Percentiles rank a stretch among this genome's conserved stretches.
phyloP scores from a whole-genome alignment of 495 filamentous ascomycete genomes.

The Talaromyces trachyspermus region DNA sequence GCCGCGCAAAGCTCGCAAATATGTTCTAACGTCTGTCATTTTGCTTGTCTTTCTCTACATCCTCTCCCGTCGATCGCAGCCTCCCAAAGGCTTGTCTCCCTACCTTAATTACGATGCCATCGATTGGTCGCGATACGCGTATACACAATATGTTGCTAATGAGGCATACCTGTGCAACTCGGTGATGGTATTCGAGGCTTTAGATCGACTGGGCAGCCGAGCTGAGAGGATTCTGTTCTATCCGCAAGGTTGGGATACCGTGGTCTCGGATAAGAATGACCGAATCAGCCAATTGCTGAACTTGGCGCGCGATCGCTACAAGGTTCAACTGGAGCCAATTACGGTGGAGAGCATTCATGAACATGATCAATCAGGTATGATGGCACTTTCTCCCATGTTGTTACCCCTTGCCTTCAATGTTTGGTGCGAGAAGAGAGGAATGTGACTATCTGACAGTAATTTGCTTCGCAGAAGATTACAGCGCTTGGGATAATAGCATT shows the following conservation, averaged over 20 bases:
- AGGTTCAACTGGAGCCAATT: conserved; percentile 54
- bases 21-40: conserved; percentile 24
- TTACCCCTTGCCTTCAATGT: too few relatives aligned
- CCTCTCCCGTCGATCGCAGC: conserved; percentile 17
- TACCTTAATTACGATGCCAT: conserved; percentile 35
- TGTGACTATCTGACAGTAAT: not conserved
- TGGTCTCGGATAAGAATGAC: conserved; percentile 28
- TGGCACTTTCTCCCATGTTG: too few relatives aligned
- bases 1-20: conserved; percentile 20
- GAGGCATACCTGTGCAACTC: conserved; percentile 66
- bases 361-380: conserved; percentile 34
- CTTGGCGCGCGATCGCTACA: conserved; percentile 53
- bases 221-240: conserved; percentile 64
- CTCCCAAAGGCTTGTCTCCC: conserved; percentile 15
- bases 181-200: conserved; percentile 63
- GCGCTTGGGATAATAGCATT: conserved; percentile 53
- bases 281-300: conserved; percentile 49
- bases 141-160: conserved; percentile 65
- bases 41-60: conserved; percentile 26
- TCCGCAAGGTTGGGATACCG: conserved; percentile 46
- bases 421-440: too few relatives aligned
- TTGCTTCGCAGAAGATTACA: conserved; percentile 11
- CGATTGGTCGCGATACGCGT: conserved; percentile 60
- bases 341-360: conserved; percentile 43
- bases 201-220: conserved; percentile 52